These are phyloP conservation scores for Rhizopogon sp. DNA, from an alignment of 768 basidiomycete species.

Conservation along the genomic window DNA sequence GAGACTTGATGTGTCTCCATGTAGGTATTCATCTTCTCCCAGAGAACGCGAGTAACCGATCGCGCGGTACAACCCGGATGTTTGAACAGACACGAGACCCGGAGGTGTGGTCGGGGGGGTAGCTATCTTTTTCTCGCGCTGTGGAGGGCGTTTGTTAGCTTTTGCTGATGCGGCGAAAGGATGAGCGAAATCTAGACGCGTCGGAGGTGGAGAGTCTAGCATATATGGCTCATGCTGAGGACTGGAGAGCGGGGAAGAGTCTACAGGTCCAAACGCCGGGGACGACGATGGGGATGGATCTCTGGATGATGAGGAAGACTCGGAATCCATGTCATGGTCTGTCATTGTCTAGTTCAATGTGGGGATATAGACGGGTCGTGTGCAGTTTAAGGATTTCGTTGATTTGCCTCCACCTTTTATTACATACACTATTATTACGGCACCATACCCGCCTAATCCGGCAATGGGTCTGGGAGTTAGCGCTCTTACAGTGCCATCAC, in stretches of 20 bases:
- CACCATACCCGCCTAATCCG: too few relatives aligned
- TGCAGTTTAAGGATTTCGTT: neutral
- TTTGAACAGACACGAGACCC: slow-evolving; percentile 11
- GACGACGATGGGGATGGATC: slow-evolving; percentile 51
- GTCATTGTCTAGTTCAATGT: neutral
- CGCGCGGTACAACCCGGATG: slow-evolving; percentile 10
- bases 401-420: neutral
- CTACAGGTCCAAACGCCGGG: slow-evolving; percentile 31
- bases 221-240: slow-evolving; percentile 21
- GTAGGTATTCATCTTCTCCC: slow-evolving; percentile 21
- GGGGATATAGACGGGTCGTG: neutral
- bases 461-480: too few relatives aligned
- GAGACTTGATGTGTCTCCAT: slow-evolving; percentile 3
- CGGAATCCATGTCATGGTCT: neutral
- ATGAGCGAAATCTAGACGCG: slow-evolving; percentile 23
- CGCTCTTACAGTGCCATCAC: too few relatives aligned
- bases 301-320: slow-evolving; percentile 2
- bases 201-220: slow-evolving; percentile 26
- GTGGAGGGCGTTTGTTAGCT: slow-evolving; percentile 35
- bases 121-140: slow-evolving; percentile 37
- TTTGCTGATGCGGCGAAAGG: slow-evolving; percentile 60
- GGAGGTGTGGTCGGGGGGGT: slow-evolving; percentile 18
- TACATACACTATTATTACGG: neutral
- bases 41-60: slow-evolving; percentile 12
- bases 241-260: slow-evolving; percentile 34